Percentiles rank a stretch among this genome's conserved stretches.
Evolutionary conservation across 2,329 filamentous ascomycete species (phyloP).

Genomic region (Calonectria pteridis): DNA sequence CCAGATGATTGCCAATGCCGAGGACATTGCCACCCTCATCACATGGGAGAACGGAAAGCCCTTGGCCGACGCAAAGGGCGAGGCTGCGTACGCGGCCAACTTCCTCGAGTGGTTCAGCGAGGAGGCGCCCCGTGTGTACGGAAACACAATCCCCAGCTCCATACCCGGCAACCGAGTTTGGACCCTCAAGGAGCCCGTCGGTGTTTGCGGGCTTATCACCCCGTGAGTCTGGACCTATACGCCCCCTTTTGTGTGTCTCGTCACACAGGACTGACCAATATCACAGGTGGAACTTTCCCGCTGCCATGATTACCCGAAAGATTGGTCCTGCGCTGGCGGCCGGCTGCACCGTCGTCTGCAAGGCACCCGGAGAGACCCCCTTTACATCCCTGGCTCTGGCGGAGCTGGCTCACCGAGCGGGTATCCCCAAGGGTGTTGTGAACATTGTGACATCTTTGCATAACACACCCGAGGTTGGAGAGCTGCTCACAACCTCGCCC

Average conservation of each 20-base stretch:
- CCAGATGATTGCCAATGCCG: slow-evolving; percentile 80
- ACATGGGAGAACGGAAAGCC: slow-evolving; percentile 95
- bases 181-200: slow-evolving; percentile 86
- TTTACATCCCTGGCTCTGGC: slow-evolving; percentile 90
- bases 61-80: slow-evolving; percentile 78
- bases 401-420: slow-evolving; percentile 87
- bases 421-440: slow-evolving; percentile 90
- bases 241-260: neutral
- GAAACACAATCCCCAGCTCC: slow-evolving; percentile 79
- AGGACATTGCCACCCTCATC: slow-evolving; percentile 85
- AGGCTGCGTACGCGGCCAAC: slow-evolving; percentile 78
- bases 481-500: slow-evolving; percentile 77
- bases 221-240: slow-evolving; percentile 60
- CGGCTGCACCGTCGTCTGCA: slow-evolving; percentile 95
- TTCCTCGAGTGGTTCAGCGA: slow-evolving; percentile 88
- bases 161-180: slow-evolving; percentile 80
- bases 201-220: slow-evolving; percentile 85
- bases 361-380: slow-evolving; percentile 92
- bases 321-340: slow-evolving; percentile 84
- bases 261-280: neutral
- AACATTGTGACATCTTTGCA: slow-evolving; percentile 86
- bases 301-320: slow-evolving; percentile 81
- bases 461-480: slow-evolving; percentile 85
- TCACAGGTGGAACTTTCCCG: slow-evolving; percentile 83
- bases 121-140: slow-evolving; percentile 80